A percentile compares a stretch with the other conserved stretches of the same genome.
These are phyloP conservation scores for Penicillium sp. DNA, from an alignment of 2,329 filamentous ascomycete genomes.

Conservation along the genomic window DNA sequence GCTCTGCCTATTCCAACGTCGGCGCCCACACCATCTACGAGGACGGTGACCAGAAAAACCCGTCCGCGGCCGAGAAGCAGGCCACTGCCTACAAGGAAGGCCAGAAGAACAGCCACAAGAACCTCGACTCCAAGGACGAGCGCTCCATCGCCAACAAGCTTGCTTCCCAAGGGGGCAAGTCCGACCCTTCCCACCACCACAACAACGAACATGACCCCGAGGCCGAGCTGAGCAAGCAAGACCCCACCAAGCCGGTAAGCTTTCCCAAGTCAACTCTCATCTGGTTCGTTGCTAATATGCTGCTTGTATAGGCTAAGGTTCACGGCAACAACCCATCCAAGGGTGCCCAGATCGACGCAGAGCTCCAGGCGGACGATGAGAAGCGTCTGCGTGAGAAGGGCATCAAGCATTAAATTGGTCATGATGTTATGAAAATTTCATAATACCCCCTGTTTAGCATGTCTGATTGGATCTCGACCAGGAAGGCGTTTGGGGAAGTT, in stretches of 20 bases:
- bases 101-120: constrained; percentile 61
- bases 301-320: constrained; percentile 33
- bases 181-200: constrained; percentile 23
- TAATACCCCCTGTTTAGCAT: constrained; percentile 1
- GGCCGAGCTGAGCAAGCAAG: constrained; percentile 37
- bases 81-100: constrained; percentile 65
- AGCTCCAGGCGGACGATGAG: constrained; percentile 43
- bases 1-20: constrained; percentile 57
- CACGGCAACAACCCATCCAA: constrained; percentile 46
- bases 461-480: neutral
- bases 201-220: constrained; percentile 30
- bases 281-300: constrained; percentile 6
- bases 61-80: constrained; percentile 50
- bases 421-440: constrained; percentile 6
- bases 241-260: constrained; percentile 42
- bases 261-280: neutral
- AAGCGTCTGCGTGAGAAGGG: constrained; percentile 43
- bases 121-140: constrained; percentile 60
- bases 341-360: constrained; percentile 46
- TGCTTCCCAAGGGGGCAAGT: constrained; percentile 32
- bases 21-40: constrained; percentile 65
- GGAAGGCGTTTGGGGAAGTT: constrained; percentile 91
- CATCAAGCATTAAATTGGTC: constrained; percentile 27
- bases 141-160: constrained; percentile 45
- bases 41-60: constrained; percentile 68